Evolutionary conservation across 371 early-diverging fungal species (phyloP).

Genomic region (Lichtheimia ramosa): DNA sequence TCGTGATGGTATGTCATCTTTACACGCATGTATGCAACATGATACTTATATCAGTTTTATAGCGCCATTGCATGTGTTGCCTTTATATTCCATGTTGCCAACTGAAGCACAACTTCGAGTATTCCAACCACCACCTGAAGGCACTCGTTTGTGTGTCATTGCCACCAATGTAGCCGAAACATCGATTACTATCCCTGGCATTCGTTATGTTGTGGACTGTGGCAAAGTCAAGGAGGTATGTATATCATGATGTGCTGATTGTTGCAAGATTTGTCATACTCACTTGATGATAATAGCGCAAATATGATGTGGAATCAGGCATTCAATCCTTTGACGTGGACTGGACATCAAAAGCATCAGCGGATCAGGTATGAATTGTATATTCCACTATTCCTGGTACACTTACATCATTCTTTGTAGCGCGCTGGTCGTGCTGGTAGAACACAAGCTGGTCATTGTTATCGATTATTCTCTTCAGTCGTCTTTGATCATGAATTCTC

Average conservation of each 20-base stretch:
- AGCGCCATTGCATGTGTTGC: conserved; percentile 81
- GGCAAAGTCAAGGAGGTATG: conserved; percentile 89
- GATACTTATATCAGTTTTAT: not conserved
- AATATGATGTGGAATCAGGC: conserved; percentile 78
- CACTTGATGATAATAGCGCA: conserved; percentile 41
- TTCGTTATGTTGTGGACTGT: conserved; percentile 97
- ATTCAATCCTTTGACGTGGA: conserved; percentile 87
- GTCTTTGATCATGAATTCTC: conserved; percentile 92
- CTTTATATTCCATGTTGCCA: conserved; percentile 90
- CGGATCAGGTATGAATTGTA: conserved; percentile 56
- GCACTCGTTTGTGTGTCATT: conserved; percentile 92
- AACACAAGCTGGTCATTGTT: conserved; percentile 96
- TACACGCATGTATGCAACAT: not conserved
- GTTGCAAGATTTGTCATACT: not conserved
- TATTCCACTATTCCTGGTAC: not conserved
- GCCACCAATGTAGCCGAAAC: conserved; percentile 99
- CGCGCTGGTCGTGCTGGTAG: conserved; percentile 99
- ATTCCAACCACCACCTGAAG: conserved; percentile 86
- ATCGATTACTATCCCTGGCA: conserved; percentile 96
- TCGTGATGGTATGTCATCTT: conserved; percentile 22
- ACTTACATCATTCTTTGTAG: conserved; percentile 44
- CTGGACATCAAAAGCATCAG: conserved; percentile 95
- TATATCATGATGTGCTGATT: not conserved
- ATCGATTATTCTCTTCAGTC: conserved; percentile 93
- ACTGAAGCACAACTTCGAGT: conserved; percentile 88